phyloP scores from a whole-genome alignment of 257 asterid species.

The Ilex asprella region DNA sequence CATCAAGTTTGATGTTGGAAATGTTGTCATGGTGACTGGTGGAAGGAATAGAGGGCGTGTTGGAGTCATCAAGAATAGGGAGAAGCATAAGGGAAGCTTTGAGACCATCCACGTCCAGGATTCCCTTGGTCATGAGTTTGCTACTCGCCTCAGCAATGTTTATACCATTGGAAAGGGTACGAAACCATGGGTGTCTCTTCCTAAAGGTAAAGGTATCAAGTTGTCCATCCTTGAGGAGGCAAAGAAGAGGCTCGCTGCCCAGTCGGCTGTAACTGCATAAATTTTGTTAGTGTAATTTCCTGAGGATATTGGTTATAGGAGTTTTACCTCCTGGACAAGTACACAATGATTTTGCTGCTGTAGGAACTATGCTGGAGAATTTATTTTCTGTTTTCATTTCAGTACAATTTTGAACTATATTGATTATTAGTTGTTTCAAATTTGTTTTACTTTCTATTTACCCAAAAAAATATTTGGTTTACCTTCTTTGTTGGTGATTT shows the following conservation, averaged over 20 bases:
- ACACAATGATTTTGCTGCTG: too few relatives aligned
- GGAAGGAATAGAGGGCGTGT: constrained; percentile 83
- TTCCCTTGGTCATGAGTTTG: constrained; percentile 64
- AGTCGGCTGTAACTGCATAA: constrained; percentile 45
- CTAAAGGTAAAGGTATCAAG: constrained; percentile 73
- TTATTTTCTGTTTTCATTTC: too few relatives aligned
- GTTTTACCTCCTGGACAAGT: too few relatives aligned
- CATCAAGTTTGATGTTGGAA: constrained; percentile 72
- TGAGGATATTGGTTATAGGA: too few relatives aligned
- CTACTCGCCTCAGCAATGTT: constrained; percentile 64
- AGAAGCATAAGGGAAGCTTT: constrained; percentile 68
- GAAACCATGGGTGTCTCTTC: constrained; percentile 73
- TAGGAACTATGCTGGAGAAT: too few relatives aligned
- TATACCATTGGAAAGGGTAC: constrained; percentile 64
- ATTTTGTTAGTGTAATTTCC: too few relatives aligned
- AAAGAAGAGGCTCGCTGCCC: constrained; percentile 54
- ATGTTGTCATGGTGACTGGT: constrained; percentile 74
- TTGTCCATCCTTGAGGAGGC: constrained; percentile 65
- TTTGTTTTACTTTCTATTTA: not conserved
- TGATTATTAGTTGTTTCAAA: not conserved
- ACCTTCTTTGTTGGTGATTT: too few relatives aligned
- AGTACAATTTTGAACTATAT: too few relatives aligned
- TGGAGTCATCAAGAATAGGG: constrained; percentile 65
- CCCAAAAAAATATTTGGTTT: too few relatives aligned
- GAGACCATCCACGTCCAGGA: constrained; percentile 70